phyloP scores from a whole-genome alignment of 2,329 filamentous ascomycete genomes.

The Colletotrichum cuscutae region DNA sequence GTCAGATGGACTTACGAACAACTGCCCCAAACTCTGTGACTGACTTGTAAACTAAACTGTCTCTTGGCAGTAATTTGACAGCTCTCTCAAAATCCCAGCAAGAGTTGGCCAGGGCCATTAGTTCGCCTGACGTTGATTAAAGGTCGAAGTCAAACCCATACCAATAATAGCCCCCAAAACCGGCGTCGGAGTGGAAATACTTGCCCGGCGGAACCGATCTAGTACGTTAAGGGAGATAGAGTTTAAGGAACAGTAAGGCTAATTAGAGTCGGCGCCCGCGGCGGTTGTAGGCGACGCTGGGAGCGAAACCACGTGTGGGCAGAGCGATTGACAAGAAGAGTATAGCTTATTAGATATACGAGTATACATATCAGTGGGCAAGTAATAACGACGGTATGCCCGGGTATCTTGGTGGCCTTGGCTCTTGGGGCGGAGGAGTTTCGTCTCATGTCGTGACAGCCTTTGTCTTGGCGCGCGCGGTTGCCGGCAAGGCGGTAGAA shows the following conservation, averaged over 20 bases:
- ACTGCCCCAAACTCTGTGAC: not conserved
- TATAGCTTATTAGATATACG: not conserved
- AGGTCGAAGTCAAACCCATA: not conserved
- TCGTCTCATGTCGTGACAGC: not conserved
- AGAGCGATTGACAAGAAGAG: not conserved
- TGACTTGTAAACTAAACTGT: not conserved
- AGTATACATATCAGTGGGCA: not conserved
- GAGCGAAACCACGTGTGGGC: not conserved
- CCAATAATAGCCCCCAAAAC: not conserved
- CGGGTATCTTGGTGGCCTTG: not conserved
- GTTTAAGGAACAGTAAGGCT: not conserved
- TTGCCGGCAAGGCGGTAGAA: not conserved
- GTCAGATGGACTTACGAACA: not conserved
- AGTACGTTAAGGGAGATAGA: not conserved
- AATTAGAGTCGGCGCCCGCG: not conserved
- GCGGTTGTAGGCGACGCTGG: not conserved
- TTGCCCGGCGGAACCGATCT: not conserved
- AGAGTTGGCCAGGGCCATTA: not conserved
- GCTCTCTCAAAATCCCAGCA: not conserved
- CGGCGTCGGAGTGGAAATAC: not conserved
- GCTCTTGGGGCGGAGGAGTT: not conserved
- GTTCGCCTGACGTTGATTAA: not conserved
- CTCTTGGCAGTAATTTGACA: not conserved
- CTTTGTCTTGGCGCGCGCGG: not conserved
- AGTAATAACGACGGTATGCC: not conserved